Percentiles rank a stretch among this genome's conserved stretches.
Evolutionary conservation across 768 basidiomycete species (phyloP).

Genomic region (Mycena venus): DNA sequence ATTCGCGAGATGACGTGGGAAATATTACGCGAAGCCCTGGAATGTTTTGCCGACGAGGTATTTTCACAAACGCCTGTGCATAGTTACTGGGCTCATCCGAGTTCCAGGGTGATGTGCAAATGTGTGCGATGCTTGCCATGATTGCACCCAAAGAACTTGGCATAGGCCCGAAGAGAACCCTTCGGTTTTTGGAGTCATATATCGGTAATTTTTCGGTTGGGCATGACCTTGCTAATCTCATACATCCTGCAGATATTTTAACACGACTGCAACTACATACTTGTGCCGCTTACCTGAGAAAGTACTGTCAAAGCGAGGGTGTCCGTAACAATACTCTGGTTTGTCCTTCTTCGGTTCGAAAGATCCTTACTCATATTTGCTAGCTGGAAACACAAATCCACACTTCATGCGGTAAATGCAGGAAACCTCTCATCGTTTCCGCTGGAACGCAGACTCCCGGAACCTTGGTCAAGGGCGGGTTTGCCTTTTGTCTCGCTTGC

Average conservation of each 20-base stretch:
- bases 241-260: slow-evolving; percentile 65
- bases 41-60: slow-evolving; percentile 76
- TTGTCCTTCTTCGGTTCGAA: slow-evolving; percentile 24
- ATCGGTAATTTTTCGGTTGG: slow-evolving; percentile 63
- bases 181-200: slow-evolving; percentile 77
- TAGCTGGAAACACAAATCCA: slow-evolving; percentile 83
- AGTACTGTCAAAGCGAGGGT: slow-evolving; percentile 65
- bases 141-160: slow-evolving; percentile 72
- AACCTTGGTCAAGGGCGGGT: slow-evolving; percentile 53
- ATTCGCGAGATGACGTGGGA: slow-evolving; percentile 70
- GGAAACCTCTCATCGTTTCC: slow-evolving; percentile 68
- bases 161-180: slow-evolving; percentile 57
- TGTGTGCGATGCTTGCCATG: slow-evolving; percentile 79
- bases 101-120: slow-evolving; percentile 81
- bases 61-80: not conserved
- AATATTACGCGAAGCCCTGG: slow-evolving; percentile 67
- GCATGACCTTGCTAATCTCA: not conserved
- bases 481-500: slow-evolving; percentile 73
- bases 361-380: not conserved
- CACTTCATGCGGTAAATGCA: slow-evolving; percentile 76
- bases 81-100: slow-evolving; percentile 9
- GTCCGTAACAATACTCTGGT: slow-evolving; percentile 70
- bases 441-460: slow-evolving; percentile 47
- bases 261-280: slow-evolving; percentile 72
- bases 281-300: slow-evolving; percentile 82